These are phyloP conservation scores for Candida adriatica DNA, from an alignment of 805 yeast genomes.

Conservation along the genomic window DNA sequence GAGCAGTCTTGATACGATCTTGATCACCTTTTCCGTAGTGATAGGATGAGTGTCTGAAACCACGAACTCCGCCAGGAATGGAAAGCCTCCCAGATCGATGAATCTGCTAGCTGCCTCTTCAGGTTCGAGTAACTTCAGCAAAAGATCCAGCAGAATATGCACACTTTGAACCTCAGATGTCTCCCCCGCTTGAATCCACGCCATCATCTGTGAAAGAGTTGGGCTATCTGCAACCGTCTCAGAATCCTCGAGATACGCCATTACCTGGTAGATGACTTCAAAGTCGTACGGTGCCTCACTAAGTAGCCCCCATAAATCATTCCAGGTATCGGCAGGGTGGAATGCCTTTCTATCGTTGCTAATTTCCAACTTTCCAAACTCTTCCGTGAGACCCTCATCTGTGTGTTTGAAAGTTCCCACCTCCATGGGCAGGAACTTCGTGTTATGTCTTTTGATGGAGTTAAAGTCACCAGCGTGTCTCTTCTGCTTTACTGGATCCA, in stretches of 20 bases:
- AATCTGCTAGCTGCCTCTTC: slow-evolving; percentile 3
- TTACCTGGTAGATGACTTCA: not conserved
- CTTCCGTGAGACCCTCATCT: slow-evolving; percentile 8
- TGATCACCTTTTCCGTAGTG: slow-evolving; percentile 4
- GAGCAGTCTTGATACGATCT: slow-evolving; percentile 15
- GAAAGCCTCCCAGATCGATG: slow-evolving; percentile 18
- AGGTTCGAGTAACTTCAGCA: not conserved
- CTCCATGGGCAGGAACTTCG: slow-evolving; percentile 18
- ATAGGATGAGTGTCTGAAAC: slow-evolving; percentile 1
- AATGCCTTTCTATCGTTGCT: slow-evolving; percentile 12
- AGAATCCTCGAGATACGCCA: not conserved
- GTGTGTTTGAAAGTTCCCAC: slow-evolving; percentile 15
- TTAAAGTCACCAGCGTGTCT: slow-evolving; percentile 35
- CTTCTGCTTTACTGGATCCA: slow-evolving; percentile 6
- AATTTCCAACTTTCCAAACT: slow-evolving; percentile 9
- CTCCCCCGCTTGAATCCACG: not conserved
- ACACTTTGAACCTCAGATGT: not conserved
- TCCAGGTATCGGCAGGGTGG: slow-evolving; percentile 1
- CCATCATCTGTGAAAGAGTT: slow-evolving; percentile 1
- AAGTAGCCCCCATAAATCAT: slow-evolving; percentile 1
- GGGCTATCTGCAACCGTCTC: not conserved
- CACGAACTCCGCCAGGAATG: slow-evolving; percentile 6
- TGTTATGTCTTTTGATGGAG: slow-evolving; percentile 27
- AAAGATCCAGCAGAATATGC: not conserved
- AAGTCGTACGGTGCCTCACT: slow-evolving; percentile 1